Conservation (phyloP, 176 grass and related monocot genomes). For the Oryza glaberrima region DNA sequence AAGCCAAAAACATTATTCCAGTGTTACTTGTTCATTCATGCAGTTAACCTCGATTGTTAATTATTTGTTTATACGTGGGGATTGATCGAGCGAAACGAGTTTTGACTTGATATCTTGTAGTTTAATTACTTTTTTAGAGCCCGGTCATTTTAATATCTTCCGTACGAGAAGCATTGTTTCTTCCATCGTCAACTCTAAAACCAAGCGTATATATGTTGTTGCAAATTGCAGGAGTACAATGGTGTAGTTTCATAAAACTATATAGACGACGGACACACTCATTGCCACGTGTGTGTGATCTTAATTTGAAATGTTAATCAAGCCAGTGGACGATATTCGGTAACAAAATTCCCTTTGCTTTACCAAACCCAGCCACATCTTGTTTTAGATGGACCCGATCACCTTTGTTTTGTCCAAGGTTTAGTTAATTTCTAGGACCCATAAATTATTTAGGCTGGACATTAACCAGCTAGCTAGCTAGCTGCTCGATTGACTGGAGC, state of each 20-base stretch:
- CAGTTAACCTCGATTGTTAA: background rate
- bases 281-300: constrained; percentile 23
- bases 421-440: constrained; percentile 20
- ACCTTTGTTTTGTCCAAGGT: constrained; percentile 23
- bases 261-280: background rate
- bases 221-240: background rate
- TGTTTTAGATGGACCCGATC: constrained; percentile 27
- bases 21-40: background rate
- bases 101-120: background rate
- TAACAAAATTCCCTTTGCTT: constrained; percentile 11
- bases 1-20: background rate
- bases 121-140: background rate
- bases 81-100: background rate
- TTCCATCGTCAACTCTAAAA: constrained; percentile 1
- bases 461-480: background rate
- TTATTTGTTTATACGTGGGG: background rate
- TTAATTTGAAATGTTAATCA: background rate
- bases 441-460: background rate
- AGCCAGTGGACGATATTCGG: background rate
- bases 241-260: background rate
- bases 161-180: background rate
- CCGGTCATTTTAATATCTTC: background rate
- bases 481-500: constrained; percentile 16
- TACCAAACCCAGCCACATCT: background rate
- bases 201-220: background rate